phyloP scores from a whole-genome alignment of 768 basidiomycete genomes.

The Russula griseocarnosa region DNA sequence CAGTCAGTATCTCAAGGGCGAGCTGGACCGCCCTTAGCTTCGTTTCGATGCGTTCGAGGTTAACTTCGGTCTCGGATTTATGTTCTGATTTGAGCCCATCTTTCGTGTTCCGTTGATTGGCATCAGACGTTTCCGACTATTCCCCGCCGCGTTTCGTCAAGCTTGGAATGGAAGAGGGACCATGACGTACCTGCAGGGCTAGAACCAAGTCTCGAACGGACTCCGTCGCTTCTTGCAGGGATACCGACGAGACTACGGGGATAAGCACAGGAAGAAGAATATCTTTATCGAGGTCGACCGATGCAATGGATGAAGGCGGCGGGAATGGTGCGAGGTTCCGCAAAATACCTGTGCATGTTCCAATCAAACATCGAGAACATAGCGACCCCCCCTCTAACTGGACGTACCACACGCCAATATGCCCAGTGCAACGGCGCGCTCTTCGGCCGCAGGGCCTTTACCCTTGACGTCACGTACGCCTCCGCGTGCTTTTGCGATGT shows the following conservation, averaged over 20 bases:
- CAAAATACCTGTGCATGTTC: conserved; percentile 56
- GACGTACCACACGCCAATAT: conserved; percentile 66
- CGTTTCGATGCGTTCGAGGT: conserved; percentile 70
- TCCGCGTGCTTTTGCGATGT: conserved; percentile 47
- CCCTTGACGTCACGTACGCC: conserved; percentile 34
- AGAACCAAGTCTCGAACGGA: conserved; percentile 52
- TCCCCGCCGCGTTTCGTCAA: background rate
- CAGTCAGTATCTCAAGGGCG: conserved; percentile 84
- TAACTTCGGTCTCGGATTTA: conserved; percentile 59
- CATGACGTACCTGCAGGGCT: conserved; percentile 46
- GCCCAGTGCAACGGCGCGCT: conserved; percentile 49
- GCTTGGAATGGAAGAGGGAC: conserved; percentile 1
- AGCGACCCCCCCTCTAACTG: background rate
- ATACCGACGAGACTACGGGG: conserved; percentile 59
- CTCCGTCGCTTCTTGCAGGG: conserved; percentile 48
- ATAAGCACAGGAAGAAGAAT: conserved; percentile 66
- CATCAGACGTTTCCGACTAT: conserved; percentile 55
- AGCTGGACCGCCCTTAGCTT: conserved; percentile 71
- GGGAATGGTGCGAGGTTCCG: conserved; percentile 75
- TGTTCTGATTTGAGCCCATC: conserved; percentile 55
- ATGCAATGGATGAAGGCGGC: conserved; percentile 56
- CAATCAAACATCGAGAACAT: conserved; percentile 6
- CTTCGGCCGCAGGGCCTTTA: conserved; percentile 47
- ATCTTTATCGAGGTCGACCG: conserved; percentile 66
- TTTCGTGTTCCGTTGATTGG: conserved; percentile 6